Conservation (phyloP, 176 grass and related monocot species). For the Areca catechu region DNA sequence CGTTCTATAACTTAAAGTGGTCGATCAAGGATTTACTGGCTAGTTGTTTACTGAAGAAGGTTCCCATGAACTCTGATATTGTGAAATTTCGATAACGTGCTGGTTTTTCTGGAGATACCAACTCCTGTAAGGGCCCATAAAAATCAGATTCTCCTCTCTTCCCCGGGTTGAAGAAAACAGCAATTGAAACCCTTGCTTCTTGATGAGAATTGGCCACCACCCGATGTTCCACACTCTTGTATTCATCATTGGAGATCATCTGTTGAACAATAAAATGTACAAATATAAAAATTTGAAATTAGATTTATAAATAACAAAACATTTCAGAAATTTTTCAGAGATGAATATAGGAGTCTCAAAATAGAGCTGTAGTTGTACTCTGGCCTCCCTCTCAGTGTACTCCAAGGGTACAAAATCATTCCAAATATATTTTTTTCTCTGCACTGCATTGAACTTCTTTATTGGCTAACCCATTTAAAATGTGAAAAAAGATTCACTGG, state of each 20-base stretch:
- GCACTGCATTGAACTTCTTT: no score
- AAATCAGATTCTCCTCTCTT: conserved; percentile 38
- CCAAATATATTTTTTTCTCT: no score
- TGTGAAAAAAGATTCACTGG: no score
- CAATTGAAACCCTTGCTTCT: conserved; percentile 63
- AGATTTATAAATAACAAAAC: no score
- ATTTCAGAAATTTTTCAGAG: no score
- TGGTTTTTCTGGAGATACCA: conserved; percentile 41
- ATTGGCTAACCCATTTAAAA: no score
- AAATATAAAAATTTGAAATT: no score
- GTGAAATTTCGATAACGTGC: conserved; percentile 48
- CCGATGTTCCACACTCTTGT: conserved; percentile 70
- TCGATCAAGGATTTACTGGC: conserved; percentile 44
- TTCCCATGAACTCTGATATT: conserved; percentile 44
- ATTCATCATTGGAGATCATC: conserved; percentile 69
- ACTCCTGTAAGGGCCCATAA: conserved; percentile 52
- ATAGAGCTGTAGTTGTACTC: no score
- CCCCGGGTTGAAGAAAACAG: conserved; percentile 53
- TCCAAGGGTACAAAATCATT: no score
- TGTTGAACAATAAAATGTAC: no score
- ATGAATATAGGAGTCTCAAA: no score
- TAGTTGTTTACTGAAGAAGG: conserved; percentile 58
- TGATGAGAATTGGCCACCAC: conserved; percentile 36
- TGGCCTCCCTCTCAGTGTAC: no score
- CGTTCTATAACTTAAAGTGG: conserved; percentile 44